Base-by-base conservation (phyloP, 495 filamentous ascomycete species). In the Penicillium bialowiezense region DNA sequence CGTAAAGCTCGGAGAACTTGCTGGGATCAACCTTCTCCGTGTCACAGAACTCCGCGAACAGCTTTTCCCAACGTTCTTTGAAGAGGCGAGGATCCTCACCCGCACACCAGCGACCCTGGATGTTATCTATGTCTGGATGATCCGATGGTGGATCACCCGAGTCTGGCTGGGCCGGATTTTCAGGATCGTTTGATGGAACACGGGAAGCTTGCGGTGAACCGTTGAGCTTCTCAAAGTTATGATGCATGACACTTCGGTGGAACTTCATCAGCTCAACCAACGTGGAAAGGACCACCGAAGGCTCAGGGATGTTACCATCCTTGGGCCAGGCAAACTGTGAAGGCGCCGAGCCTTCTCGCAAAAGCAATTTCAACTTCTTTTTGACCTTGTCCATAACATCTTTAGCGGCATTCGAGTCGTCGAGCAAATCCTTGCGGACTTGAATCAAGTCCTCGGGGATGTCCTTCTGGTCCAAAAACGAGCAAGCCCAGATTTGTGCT, bases 311-410 rank as follows among this genome's bases (percentile, higher is more conserved):
- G 51, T 91, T 89, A 18, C 38, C 51, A 28, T 83, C 78, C 43
- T 89, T 84, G n/a, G 93, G 93, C 93, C 93, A 98, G 35, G 92
- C 90, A 62, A 98, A 98, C 61, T 97, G 91, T 14, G 90, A 81
- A 13, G 93, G 91, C 6, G 92, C 87, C 44, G 87, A 89, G 3
- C 95, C 95, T 64, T 95, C 86, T 20, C 93, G 80, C 44, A 98
- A 71, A 31, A 98, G 76, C 2, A 86, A 81, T 70, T 98, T 98
- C 5, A 98, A 76, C 81, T 95, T 96, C 79, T 97, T 97, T 76
- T 98, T 98, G 38, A 98, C 93, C 64, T 95, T 96, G 69, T 98
- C 93, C 91, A 97, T 98, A 57, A 95, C 91, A 68, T 97, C 95
- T 66, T 98, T 98, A 44, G 93, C 93, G n/a, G 93, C 93, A 69